Base-by-base conservation (phyloP, 2,329 filamentous ascomycete species). In the Ceratocystis lukuohia region DNA sequence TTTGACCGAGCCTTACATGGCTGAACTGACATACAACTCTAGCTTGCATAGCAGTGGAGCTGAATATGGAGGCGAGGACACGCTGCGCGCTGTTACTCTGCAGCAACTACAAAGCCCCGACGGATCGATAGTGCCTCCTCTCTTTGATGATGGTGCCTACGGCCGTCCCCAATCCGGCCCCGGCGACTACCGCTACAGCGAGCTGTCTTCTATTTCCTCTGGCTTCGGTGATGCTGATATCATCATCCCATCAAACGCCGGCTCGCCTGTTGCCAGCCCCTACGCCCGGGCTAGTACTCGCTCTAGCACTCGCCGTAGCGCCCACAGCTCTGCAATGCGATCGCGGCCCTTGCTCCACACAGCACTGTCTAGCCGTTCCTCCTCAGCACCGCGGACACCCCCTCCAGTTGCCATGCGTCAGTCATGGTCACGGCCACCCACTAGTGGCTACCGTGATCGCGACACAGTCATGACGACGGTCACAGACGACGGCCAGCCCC, bases 151-250 rank as follows among this genome's bases (percentile, higher is more conserved):
- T 17, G 50, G 41, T 30, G 61, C 25, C 41, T 59, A 59, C 15
- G 33, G n/a, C 30, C 56, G 56, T 2, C 56, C 56, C 30, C 28
- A 59, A 37, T 59, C 56, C 8, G 46, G 61, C 28, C 28, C 61
- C 25, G 64, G 66, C 7, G 41, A 56, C n/a, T 65, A 68, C 45
- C 65, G 67, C n/a, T 62, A 62, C 46, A 66, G 64, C n/a, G 67
- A 68, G 73, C 73, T 84, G 41, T 86, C 84, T 0, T 86, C 84
- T 0, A 75, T 87, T 3, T 86, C 84, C 0, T 87, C 84, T 0
- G 84, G 84, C 5, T 86, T 86, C 69, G 84, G 84, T 20, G 84
- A 87, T 70, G 82, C 80, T 28, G 81, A 85, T 57, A 82, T 85
- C 33, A 78, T 83, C 41, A 73, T 81, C 30, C 77, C 77, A 5